phyloP scores from a whole-genome alignment of 2,329 filamentous ascomycete species.

The Camptophora hylomeconis region DNA sequence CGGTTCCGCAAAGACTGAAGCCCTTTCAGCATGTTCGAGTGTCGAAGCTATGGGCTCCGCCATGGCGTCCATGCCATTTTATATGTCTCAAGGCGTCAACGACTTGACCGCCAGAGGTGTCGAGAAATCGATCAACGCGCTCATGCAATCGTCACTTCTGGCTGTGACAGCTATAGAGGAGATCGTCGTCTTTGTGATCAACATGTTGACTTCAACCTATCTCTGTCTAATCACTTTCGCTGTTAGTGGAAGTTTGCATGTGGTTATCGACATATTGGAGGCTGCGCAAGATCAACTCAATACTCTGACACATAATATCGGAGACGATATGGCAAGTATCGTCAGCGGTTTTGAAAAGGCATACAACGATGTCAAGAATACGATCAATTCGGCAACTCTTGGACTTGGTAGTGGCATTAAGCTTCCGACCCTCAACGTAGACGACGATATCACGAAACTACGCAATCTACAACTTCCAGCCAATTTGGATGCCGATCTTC shows the following conservation, averaged over 20 bases:
- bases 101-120: constrained; percentile 67
- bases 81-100: constrained; percentile 81
- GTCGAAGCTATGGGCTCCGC: constrained; percentile 87
- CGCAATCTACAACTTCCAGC: constrained; percentile 57
- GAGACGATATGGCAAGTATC: constrained; percentile 30
- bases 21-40: constrained; percentile 75
- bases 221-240: constrained; percentile 78
- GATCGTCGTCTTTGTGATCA: constrained; percentile 83
- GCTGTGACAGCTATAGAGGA: constrained; percentile 72
- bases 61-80: constrained; percentile 97
- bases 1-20: constrained; percentile 62
- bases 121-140: constrained; percentile 63
- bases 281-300: constrained; percentile 50
- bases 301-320: constrained; percentile 34
- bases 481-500: constrained; percentile 54
- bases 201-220: constrained; percentile 81
- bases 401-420: constrained; percentile 18
- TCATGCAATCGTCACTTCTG: constrained; percentile 67
- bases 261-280: constrained; percentile 49
- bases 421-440: constrained; percentile 31
- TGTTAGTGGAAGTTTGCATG: constrained; percentile 64
- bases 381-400: constrained; percentile 44
- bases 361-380: constrained; percentile 37
- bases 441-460: constrained; percentile 56
- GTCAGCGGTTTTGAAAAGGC: constrained; percentile 39